These are phyloP conservation scores for Dothideomycetes sp. DNA, from an alignment of 2,329 filamentous ascomycete genomes.

Conservation along the genomic window DNA sequence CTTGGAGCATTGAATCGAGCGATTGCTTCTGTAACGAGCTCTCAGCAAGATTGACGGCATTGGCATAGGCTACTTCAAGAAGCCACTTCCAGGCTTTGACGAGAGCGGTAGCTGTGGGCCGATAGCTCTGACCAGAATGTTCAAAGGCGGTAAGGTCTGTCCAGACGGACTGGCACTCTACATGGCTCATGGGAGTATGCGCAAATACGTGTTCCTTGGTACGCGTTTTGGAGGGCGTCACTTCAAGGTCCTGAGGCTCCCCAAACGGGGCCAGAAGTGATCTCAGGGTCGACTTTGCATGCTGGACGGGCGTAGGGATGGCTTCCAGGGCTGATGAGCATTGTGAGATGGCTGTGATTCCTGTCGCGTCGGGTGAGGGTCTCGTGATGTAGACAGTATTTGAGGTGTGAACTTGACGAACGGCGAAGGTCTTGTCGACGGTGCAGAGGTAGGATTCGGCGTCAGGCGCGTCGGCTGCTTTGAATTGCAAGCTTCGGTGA, in stretches of 20 bases:
- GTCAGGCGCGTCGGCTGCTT: constrained; percentile 23
- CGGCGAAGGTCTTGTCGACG: constrained; percentile 45
- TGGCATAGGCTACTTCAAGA: constrained; percentile 32
- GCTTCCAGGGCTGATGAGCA: constrained; percentile 38
- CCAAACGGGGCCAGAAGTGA: constrained; percentile 32
- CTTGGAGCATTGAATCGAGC: constrained; percentile 27
- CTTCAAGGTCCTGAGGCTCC: constrained; percentile 11
- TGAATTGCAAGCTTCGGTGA: constrained; percentile 33
- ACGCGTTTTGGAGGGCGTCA: constrained; percentile 11
- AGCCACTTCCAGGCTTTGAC: constrained; percentile 41
- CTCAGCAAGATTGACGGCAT: constrained; percentile 31
- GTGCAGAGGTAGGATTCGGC: constrained; percentile 51
- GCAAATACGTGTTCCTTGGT: constrained; percentile 28
- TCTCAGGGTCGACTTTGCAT: constrained; percentile 29
- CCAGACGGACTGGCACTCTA: constrained; percentile 44
- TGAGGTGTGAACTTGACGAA: constrained; percentile 57
- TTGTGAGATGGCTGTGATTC: constrained; percentile 33
- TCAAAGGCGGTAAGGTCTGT: constrained; percentile 46
- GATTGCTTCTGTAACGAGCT: constrained; percentile 17
- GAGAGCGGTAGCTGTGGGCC: constrained; percentile 35
- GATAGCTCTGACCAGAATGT: constrained; percentile 18
- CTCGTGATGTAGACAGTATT: constrained; percentile 51
- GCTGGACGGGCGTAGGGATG: constrained; percentile 22
- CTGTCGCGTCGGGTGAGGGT: constrained; percentile 20
- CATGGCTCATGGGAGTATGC: constrained; percentile 44